phyloP scores from a whole-genome alignment of 495 filamentous ascomycete species.

The Neurospora sp. region DNA sequence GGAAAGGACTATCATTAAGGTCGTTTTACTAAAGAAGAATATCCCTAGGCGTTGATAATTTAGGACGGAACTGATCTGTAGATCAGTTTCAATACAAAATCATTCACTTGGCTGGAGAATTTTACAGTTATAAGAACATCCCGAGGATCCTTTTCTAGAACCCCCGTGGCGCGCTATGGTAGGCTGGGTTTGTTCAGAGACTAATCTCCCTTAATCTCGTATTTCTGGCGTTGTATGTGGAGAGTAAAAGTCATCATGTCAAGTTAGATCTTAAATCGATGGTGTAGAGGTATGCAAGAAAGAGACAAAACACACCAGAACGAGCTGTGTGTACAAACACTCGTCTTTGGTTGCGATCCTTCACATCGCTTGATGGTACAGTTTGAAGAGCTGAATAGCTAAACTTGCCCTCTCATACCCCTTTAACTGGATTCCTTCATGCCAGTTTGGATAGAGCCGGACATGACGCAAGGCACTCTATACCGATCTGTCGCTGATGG shows the following conservation, averaged over 20 bases:
- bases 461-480: not conserved
- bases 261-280: not conserved
- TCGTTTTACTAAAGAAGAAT: too few species aligned
- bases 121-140: too few species aligned
- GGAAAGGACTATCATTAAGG: too few species aligned
- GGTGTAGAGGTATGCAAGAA: not conserved
- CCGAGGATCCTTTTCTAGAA: too few species aligned
- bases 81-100: too few species aligned
- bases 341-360: not conserved
- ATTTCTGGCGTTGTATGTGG: too few species aligned
- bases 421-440: not conserved
- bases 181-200: not conserved
- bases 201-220: not conserved
- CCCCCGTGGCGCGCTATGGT: too few species aligned
- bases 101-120: too few species aligned
- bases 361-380: not conserved
- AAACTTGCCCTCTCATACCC: not conserved
- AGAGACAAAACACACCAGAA: not conserved
- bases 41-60: too few species aligned
- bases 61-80: too few species aligned
- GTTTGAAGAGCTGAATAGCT: not conserved
- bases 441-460: not conserved
- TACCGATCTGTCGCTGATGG: not conserved
- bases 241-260: not conserved
- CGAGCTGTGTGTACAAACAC: not conserved